These are phyloP conservation scores for Chrysoporthe cubensis DNA, from an alignment of 2,329 filamentous ascomycete genomes.

Conservation along the genomic window DNA sequence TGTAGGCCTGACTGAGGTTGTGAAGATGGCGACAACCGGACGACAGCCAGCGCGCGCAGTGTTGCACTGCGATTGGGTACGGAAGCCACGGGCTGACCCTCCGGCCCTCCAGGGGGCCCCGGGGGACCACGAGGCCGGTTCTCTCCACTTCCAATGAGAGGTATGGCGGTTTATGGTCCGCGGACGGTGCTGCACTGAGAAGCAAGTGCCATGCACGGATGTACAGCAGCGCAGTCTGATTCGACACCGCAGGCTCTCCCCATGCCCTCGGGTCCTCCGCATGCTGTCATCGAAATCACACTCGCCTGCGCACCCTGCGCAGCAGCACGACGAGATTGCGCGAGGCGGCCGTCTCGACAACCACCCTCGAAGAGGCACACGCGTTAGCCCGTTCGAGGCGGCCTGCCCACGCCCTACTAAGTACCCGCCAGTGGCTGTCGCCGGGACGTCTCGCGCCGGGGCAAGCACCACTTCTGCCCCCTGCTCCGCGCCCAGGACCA, in stretches of 20 bases:
- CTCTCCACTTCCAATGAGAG: conserved; percentile 4
- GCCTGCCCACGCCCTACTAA: not conserved
- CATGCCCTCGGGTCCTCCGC: not conserved
- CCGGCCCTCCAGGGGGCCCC: not conserved
- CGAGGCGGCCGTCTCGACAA: not conserved
- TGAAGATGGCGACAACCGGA: conserved; percentile 5
- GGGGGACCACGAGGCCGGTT: conserved; percentile 7
- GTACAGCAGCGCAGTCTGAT: not conserved
- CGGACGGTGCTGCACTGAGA: not conserved
- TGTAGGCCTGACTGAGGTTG: not conserved
- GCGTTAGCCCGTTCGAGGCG: not conserved
- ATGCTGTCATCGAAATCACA: conserved; percentile 3
- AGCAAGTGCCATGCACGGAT: not conserved
- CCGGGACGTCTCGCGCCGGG: not conserved
- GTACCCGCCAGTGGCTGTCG: not conserved
- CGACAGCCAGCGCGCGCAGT: not conserved
- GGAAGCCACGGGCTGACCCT: conserved; percentile 4
- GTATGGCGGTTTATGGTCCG: not conserved
- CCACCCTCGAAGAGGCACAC: not conserved
- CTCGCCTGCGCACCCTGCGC: not conserved
- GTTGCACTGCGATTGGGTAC: not conserved
- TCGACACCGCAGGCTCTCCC: not conserved
- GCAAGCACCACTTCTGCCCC: conserved; percentile 8
- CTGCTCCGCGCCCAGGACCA: conserved; percentile 2
- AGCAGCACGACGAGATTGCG: not conserved